A percentile compares a stretch with the other conserved stretches of the same genome.
These are phyloP conservation scores for Pichia insulana DNA, from an alignment of 805 yeast genomes.

Conservation along the genomic window DNA sequence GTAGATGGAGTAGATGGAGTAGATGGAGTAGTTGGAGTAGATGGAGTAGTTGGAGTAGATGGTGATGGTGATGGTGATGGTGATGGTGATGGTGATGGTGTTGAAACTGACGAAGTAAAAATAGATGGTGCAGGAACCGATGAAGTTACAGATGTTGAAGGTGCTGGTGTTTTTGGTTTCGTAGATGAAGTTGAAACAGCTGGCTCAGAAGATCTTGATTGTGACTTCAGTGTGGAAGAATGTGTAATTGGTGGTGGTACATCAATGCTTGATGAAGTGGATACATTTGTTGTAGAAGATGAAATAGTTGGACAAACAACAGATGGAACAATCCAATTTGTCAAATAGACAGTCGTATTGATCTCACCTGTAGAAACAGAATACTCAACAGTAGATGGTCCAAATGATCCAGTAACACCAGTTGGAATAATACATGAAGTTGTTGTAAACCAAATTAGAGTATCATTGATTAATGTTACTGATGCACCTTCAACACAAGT, in stretches of 20 bases:
- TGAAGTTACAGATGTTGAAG: too few relatives aligned
- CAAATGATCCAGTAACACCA: slow-evolving; percentile 9
- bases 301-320: slow-evolving; percentile 4
- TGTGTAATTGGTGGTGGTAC: background rate
- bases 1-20: too few relatives aligned
- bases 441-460: slow-evolving; percentile 7
- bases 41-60: too few relatives aligned
- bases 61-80: too few relatives aligned
- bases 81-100: too few relatives aligned
- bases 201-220: background rate
- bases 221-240: background rate
- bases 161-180: too few relatives aligned
- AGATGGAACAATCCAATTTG: slow-evolving; percentile 6
- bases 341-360: background rate
- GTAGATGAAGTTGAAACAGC: background rate
- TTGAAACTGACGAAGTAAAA: too few relatives aligned
- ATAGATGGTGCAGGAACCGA: too few relatives aligned
- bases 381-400: slow-evolving; percentile 2
- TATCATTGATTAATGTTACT: slow-evolving; percentile 7
- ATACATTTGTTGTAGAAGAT: background rate
- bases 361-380: background rate
- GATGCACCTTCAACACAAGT: slow-evolving; percentile 7
- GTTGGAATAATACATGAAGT: slow-evolving; percentile 5
- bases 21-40: too few relatives aligned
- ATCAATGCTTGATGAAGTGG: background rate